These are phyloP conservation scores for Monosporozyma unispora DNA, from an alignment of 805 yeast genomes.

Conservation along the genomic window DNA sequence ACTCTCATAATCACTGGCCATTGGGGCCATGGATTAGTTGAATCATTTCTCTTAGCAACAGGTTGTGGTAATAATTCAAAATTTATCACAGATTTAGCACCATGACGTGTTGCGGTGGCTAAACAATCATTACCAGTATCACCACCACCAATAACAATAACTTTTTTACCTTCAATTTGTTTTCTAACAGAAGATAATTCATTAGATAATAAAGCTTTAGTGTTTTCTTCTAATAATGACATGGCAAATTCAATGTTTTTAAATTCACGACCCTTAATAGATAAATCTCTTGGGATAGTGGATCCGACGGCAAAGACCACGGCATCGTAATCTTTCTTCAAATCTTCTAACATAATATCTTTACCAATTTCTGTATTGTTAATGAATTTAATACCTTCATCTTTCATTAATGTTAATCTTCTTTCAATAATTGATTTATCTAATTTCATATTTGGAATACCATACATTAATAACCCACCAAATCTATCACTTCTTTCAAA, in stretches of 20 bases:
- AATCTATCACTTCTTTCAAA: conserved; percentile 92
- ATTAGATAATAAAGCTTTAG: conserved; percentile 78
- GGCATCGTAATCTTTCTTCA: conserved; percentile 62
- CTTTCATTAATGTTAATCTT: conserved; percentile 81
- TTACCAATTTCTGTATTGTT: conserved; percentile 78
- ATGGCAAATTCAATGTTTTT: conserved; percentile 90
- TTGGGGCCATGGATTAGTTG: conserved; percentile 93
- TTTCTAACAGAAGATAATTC: conserved; percentile 68
- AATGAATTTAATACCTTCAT: conserved; percentile 79
- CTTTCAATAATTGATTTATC: conserved; percentile 90
- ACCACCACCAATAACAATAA: conserved; percentile 98
- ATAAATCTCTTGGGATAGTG: conserved; percentile 91
- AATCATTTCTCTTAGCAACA: conserved; percentile 65
- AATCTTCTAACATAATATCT: conserved; percentile 62
- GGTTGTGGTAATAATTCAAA: conserved; percentile 94
- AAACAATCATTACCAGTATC: conserved; percentile 99
- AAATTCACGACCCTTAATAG: conserved; percentile 87
- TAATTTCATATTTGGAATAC: conserved; percentile 98
- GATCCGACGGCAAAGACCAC: conserved; percentile 90
- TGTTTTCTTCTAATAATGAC: conserved; percentile 81
- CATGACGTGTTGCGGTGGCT: conserved; percentile 95
- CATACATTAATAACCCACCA: conserved; percentile 97
- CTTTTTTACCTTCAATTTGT: conserved; percentile 74
- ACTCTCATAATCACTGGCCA: conserved; percentile 98
- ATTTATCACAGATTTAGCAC: conserved; percentile 88